Base-by-base conservation (phyloP, 2,329 filamentous ascomycete species). In the Colletotrichum magnum region DNA sequence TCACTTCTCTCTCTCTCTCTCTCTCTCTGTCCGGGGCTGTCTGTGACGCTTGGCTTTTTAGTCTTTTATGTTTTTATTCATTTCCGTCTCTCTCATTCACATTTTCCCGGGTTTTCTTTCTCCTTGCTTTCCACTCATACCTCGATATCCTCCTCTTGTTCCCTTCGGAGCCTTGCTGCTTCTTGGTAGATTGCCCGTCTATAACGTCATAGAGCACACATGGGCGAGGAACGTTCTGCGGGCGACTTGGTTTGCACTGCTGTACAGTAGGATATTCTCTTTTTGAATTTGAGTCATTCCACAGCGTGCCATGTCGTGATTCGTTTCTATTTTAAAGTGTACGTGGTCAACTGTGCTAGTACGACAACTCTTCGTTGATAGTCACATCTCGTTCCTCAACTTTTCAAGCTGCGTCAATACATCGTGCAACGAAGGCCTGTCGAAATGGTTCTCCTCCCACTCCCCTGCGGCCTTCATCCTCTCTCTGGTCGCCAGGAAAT, bases 371-470 rank as follows among this genome's bases (percentile, higher is more conserved):
- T 3, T 12, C n/a, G 24, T 13, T 24, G n/a, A 21, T 6, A 43
- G 16, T 69, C 36, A 69, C 7, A 82, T 73, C 15, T 77, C 76
- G 15, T 75, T 66, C 36, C 75, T 71, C 18, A 69, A 21, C 9
- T 57, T 18, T 10, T 50, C 21, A 6, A 69, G 36, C 26, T 60
- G 41, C 4, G 70, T 68, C 2, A 82, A 63, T 43, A 88, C 84
- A 69, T 88, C 80, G 47, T 75, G 77, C 53, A 88, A 73, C 9
- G 72, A 84, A 1, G 87, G 86, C 6, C 87, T 79, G 32, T 80
- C 75, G 71, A 84, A 88, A 70, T 83, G 83, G 70, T 89, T 89
- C 54, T 82, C 82, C 21, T 83, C 79, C 86, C 86, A 88, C 52
- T 76, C 74, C 2, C 85, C 85, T 6, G 64, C 61, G 10, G 68